A percentile compares a stretch with the other conserved stretches of the same genome.
Conservation (phyloP, 108 stramenopile genomes). For the Epithemia pelagica region DNA sequence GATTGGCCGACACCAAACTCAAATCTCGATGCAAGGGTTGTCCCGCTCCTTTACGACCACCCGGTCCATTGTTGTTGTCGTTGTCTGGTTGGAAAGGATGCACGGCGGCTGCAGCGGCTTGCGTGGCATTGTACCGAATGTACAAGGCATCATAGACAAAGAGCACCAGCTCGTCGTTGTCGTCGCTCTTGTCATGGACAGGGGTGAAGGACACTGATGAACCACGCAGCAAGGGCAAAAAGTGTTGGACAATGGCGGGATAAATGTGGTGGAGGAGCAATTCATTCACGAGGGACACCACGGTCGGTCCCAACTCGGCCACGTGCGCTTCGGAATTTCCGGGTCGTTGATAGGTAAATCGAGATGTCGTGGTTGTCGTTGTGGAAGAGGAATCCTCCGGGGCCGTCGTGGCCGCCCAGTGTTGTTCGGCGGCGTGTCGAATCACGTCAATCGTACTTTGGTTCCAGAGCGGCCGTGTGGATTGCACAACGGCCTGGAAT, state of each 20-base stretch:
- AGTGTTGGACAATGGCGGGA: slow-evolving; percentile 49
- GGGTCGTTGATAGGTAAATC: slow-evolving; percentile 34
- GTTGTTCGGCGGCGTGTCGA: slow-evolving; percentile 11
- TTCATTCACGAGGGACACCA: slow-evolving; percentile 19
- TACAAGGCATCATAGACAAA: slow-evolving; percentile 58
- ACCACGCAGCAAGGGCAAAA: slow-evolving; percentile 3
- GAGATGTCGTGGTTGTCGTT: slow-evolving; percentile 4
- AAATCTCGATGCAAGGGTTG: slow-evolving; percentile 71
- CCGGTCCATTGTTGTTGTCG: slow-evolving; percentile 1
- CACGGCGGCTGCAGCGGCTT: slow-evolving; percentile 17
- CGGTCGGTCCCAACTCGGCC: slow-evolving; percentile 18
- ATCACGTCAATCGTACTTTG: not conserved
- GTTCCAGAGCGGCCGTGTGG: slow-evolving; percentile 14
- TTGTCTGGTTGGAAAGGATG: not conserved
- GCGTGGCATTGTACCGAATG: slow-evolving; percentile 65
- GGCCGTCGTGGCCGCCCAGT: slow-evolving; percentile 1
- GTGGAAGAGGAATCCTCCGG: not conserved
- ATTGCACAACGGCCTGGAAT: slow-evolving; percentile 4
- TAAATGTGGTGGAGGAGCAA: slow-evolving; percentile 34
- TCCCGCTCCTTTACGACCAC: slow-evolving; percentile 39
- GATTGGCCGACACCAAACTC: slow-evolving; percentile 58
- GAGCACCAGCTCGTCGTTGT: slow-evolving; percentile 4
- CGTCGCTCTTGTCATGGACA: slow-evolving; percentile 2
- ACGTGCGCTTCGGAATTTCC: slow-evolving; percentile 42
- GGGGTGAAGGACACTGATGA: slow-evolving; percentile 6